These are phyloP conservation scores for Corymbia citriodora DNA, from an alignment of 441 rosid species.

Conservation along the genomic window DNA sequence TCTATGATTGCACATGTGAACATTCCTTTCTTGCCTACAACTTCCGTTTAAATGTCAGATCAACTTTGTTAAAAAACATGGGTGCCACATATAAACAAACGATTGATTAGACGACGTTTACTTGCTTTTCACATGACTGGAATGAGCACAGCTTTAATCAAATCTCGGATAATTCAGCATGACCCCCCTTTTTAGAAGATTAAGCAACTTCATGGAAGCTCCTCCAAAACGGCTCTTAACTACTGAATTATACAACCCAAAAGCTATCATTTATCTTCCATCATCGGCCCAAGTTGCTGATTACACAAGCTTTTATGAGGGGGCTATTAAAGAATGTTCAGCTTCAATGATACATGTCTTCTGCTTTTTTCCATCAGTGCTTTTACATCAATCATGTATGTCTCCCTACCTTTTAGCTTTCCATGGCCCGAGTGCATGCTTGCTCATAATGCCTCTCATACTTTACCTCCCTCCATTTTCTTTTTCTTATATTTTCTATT, in stretches of 20 bases:
- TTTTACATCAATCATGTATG: constrained; percentile 30
- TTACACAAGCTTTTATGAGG: constrained; percentile 9
- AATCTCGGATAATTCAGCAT: background rate
- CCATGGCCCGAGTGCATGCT: constrained; percentile 33
- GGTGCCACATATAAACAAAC: background rate
- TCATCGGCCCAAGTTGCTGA: constrained; percentile 4
- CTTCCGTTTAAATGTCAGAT: background rate
- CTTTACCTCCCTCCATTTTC: background rate
- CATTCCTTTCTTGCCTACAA: background rate
- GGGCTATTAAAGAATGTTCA: constrained; percentile 19
- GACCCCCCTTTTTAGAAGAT: background rate
- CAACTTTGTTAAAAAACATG: background rate
- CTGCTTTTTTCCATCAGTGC: constrained; percentile 7
- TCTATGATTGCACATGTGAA: background rate
- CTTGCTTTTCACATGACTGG: constrained; percentile 23
- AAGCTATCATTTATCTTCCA: constrained; percentile 3
- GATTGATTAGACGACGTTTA: background rate
- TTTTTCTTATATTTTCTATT: background rate
- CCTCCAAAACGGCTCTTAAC: background rate
- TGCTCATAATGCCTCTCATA: constrained; percentile 26
- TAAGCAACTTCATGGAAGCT: constrained; percentile 4
- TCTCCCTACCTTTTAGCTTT: constrained; percentile 15
- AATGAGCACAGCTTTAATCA: constrained; percentile 19
- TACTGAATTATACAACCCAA: constrained; percentile 11
- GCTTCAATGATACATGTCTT: constrained; percentile 19